Base-by-base conservation (phyloP, 208 protist species). In the Novymonas esmeraldas region DNA sequence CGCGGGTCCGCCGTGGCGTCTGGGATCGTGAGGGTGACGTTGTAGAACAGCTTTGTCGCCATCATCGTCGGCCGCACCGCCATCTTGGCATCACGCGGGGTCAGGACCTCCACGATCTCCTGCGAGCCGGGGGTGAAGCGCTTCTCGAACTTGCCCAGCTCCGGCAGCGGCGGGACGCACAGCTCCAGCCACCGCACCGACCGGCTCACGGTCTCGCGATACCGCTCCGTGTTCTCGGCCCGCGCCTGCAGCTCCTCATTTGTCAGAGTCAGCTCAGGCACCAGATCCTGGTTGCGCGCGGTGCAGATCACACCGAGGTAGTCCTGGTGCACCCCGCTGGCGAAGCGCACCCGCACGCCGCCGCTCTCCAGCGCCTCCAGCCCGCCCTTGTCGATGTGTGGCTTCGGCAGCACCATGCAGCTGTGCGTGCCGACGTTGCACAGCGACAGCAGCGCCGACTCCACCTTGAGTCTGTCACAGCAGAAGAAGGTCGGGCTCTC, bases 401-500 rank as follows among this genome's bases (percentile, higher is more conserved):
- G 78, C 66, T 94, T 87, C 11, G 89, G 87, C 48, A 95, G 59
- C 56, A 95, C 79, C 38, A 87, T 85, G 68, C 92, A 97, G 73
- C 86, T 85, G 77, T 95, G 88, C 11, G 76, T 64, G 54, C 92
- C 92, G 28, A 94, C 72, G 66, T 83, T 64, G 58, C 92, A 97
- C 42, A 97, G 74, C 28, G 89, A 93, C 28, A 97, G 62, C 70
- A 97, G 65, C 44, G 88, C 84, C 2, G 79, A 78, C 72, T 95
- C 85, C 49, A 97, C 81, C 70, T 95, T 95, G 11, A 85, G 78
- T 1, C 91, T 77, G 55, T 97, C 89, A 52, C 91, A 97, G 79
- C 88, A 95, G 64, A 95, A 97, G 75, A 97, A 97, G 3, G 93
- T 96, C n/a, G 90, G 90, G 51, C 86, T 95, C 79, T 96, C 91